These are phyloP conservation scores for Geranomyces variabilis DNA, from an alignment of 192 early-diverging fungal genomes.

Conservation along the genomic window DNA sequence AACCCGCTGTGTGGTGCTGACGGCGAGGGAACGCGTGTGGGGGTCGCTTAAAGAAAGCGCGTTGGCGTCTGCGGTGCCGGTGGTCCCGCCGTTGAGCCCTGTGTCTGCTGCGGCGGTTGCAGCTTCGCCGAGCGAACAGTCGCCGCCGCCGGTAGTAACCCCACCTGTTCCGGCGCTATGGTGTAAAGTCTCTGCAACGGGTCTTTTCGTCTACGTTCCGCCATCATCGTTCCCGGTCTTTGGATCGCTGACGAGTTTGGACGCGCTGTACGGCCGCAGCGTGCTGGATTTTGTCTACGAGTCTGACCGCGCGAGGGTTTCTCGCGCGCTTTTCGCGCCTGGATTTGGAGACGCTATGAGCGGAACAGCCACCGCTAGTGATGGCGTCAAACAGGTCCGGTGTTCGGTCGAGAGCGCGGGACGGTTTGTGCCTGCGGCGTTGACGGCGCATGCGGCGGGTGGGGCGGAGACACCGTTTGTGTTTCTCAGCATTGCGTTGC, in stretches of 20 bases:
- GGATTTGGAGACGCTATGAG: not conserved
- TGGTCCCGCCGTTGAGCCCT: conserved; percentile 30
- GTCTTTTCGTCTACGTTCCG: conserved; percentile 52
- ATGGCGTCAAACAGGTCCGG: conserved; percentile 3
- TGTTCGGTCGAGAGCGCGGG: conserved; percentile 25
- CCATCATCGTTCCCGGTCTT: conserved; percentile 28
- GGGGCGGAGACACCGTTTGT: not conserved
- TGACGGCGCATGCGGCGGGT: conserved; percentile 3
- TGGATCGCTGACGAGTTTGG: conserved; percentile 12
- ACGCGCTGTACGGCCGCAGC: conserved; percentile 19
- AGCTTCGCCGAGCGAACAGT: not conserved
- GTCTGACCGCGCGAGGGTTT: conserved; percentile 20
- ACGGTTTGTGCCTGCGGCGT: conserved; percentile 12
- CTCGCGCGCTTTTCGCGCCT: not conserved
- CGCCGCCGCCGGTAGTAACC: too few relatives aligned
- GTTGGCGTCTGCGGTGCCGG: not conserved
- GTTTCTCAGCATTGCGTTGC: conserved; percentile 3
- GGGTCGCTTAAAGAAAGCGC: conserved; percentile 8
- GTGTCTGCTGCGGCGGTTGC: conserved; percentile 36
- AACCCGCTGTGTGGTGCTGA: conserved; percentile 61
- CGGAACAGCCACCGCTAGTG: not conserved
- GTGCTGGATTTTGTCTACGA: conserved; percentile 35
- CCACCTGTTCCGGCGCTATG: conserved; percentile 38
- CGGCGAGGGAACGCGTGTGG: conserved; percentile 39
- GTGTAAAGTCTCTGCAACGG: conserved; percentile 62